Evolutionary conservation across 352 stramenopile species (phyloP), one percentile per base, ranked within the genome.

Genomic region (Globisporangium sylvaticum): DNA sequence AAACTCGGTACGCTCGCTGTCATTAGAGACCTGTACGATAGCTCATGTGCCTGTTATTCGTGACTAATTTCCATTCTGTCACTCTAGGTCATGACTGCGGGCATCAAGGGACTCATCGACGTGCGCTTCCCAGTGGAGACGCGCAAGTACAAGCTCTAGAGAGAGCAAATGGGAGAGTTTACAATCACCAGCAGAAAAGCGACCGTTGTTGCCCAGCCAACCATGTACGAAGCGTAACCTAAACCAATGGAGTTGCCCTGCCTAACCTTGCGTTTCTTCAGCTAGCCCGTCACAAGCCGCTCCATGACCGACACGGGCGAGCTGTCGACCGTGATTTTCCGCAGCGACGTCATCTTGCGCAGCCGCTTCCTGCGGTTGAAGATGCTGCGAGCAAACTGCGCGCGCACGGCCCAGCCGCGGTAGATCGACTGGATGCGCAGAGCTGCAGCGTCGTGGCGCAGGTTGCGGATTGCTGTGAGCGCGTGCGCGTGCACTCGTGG

Each of bases 381-480:
- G 62, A 78, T 81, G n/a, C 56, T 62, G 7, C 64, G 62, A 0
- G 71, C 66, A 18, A 79, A 69, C 37, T 73, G 75, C 4, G 71
- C 66, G 15, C 81, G 78, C 15, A 90, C 79, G 56, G 75, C 77
- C 81, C 81, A 90, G 37, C 81, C 81, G 15, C 81, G 76, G 56
- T 88, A 90, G 60, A 92, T 81, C 9, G 77, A 71, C 69, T 93
- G 84, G 58, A 93, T 93, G 27, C 78, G 81, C 53, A 93, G 69
- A 6, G 84, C 84, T 1, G 84, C 84, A 1, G 83, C 83, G 63
- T 93, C 84, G 48, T 93, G 84, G 4, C 79, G 74, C n/a, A 93
- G 61, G 58, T 90, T 88, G 2, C 76, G 72, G 37, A 93, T 81
- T 18, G 83, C 78, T 2, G 73, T 70, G 6, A 77, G 68, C 4